Conservation (phyloP, 139 green algal species). For the Chlorella sp. region DNA sequence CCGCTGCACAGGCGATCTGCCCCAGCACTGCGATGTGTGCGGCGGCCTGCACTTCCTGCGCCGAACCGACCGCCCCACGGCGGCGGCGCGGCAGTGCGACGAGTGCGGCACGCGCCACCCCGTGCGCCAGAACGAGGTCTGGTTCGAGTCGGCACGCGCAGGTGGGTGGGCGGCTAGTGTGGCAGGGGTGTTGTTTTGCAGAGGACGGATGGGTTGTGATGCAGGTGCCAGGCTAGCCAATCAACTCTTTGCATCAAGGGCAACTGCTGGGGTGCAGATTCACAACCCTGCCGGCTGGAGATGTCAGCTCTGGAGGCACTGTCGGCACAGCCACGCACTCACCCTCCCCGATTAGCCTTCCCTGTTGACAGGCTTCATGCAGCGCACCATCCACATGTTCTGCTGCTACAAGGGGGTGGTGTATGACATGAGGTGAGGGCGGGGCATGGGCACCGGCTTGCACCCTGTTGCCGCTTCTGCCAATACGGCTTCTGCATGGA, state of each 20-base stretch:
- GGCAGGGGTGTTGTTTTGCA: too few relatives aligned
- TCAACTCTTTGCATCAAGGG: too few relatives aligned
- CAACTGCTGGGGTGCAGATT: too few relatives aligned
- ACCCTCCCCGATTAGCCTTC: not conserved
- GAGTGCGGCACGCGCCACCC: conserved; percentile 18
- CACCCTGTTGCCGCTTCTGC: too few relatives aligned
- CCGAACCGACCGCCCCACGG: not conserved
- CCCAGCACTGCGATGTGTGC: conserved; percentile 8
- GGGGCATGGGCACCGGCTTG: not conserved
- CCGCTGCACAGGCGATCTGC: conserved; percentile 3
- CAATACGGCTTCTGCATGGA: too few relatives aligned
- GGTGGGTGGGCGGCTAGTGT: not conserved
- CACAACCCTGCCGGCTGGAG: too few relatives aligned
- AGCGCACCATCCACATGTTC: conserved; percentile 19
- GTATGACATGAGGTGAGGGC: conserved; percentile 23
- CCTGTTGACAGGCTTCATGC: conserved; percentile 31
- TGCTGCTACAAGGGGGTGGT: conserved; percentile 25
- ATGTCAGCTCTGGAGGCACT: not conserved
- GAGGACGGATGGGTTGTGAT: not conserved
- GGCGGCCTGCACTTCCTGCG: conserved; percentile 28
- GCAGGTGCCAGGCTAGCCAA: too few relatives aligned
- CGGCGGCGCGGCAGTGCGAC: conserved; percentile 23
- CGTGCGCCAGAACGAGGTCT: conserved; percentile 21
- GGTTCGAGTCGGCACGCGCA: conserved; percentile 19
- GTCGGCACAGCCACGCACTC: not conserved